phyloP scores from a whole-genome alignment of 441 rosid species.

The Brassica hybrid region DNA sequence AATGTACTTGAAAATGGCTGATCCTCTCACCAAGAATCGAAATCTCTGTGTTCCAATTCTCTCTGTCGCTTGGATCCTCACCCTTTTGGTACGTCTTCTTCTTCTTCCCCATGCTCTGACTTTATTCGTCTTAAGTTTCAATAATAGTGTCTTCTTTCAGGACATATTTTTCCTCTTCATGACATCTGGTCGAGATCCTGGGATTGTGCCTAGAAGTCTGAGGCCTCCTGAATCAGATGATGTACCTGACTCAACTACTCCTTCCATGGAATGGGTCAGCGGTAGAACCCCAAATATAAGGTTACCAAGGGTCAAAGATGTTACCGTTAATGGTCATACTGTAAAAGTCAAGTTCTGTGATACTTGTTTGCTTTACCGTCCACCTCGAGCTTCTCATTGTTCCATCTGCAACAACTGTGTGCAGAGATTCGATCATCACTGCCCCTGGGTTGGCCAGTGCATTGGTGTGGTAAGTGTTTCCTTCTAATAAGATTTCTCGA shows the following conservation, averaged over 20 bases:
- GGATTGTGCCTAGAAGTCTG: constrained; percentile 80
- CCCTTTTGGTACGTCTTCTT: constrained; percentile 64
- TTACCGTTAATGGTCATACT: constrained; percentile 61
- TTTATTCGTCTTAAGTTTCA: constrained; percentile 27
- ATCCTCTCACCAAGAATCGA: constrained; percentile 44
- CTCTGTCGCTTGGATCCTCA: constrained; percentile 54
- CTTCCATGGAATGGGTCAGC: constrained; percentile 78
- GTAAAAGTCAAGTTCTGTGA: constrained; percentile 91
- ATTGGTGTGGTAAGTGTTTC: constrained; percentile 62
- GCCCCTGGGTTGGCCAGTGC: constrained; percentile 99
- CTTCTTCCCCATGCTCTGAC: not conserved
- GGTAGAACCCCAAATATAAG: constrained; percentile 53
- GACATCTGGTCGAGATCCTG: constrained; percentile 89
- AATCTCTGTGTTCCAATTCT: constrained; percentile 53
- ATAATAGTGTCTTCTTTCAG: constrained; percentile 50
- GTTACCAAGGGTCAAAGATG: constrained; percentile 74
- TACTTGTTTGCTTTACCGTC: constrained; percentile 87
- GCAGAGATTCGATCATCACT: constrained; percentile 94
- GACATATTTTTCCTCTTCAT: constrained; percentile 69
- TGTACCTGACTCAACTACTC: constrained; percentile 32
- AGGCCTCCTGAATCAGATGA: constrained; percentile 65
- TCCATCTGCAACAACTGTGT: constrained; percentile 96
- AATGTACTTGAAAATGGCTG: constrained; percentile 58
- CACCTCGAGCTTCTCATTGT: constrained; percentile 93
- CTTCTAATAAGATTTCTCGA: not conserved